phyloP scores from a whole-genome alignment of 139 green algal genomes.

The Marvania coccoides region DNA sequence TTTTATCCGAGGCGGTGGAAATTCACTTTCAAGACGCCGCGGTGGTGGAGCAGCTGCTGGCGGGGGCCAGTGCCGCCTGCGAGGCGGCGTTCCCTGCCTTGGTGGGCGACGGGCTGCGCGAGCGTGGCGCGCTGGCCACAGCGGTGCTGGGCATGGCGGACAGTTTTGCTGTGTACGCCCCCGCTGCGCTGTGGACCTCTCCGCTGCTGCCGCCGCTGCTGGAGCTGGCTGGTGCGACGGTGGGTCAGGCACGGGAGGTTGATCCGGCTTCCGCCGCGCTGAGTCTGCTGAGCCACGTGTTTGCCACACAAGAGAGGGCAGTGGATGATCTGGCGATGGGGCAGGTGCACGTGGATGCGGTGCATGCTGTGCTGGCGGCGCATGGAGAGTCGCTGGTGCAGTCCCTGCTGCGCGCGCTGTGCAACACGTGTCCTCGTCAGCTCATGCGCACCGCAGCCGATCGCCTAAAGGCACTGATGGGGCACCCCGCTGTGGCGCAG shows the following conservation, averaged over 20 bases:
- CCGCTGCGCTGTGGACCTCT: slow-evolving; percentile 30
- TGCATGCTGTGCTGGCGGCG: slow-evolving; percentile 1
- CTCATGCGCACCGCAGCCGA: slow-evolving; percentile 51
- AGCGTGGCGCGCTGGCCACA: slow-evolving; percentile 34
- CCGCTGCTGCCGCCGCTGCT: slow-evolving; percentile 26
- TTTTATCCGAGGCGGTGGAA: slow-evolving; percentile 48
- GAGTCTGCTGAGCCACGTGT: slow-evolving; percentile 39
- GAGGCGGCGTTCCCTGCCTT: slow-evolving; percentile 19
- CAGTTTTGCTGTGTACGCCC: slow-evolving; percentile 52
- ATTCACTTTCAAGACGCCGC: slow-evolving; percentile 23
- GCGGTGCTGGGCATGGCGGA: slow-evolving; percentile 46
- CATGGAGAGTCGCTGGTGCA: slow-evolving; percentile 32
- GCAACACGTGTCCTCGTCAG: slow-evolving; percentile 50
- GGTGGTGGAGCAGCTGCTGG: slow-evolving; percentile 15
- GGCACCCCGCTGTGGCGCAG: not conserved
- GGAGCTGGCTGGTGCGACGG: slow-evolving; percentile 16
- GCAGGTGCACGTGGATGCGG: not conserved
- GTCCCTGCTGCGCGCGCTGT: slow-evolving; percentile 32
- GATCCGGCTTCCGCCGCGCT: slow-evolving; percentile 40
- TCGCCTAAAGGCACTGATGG: slow-evolving; percentile 30
- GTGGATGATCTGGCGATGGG: not conserved
- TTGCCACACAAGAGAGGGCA: not conserved
- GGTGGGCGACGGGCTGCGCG: slow-evolving; percentile 22
- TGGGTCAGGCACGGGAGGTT: slow-evolving; percentile 30
- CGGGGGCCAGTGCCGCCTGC: not conserved